These are phyloP conservation scores for Tricharina praecox DNA, from an alignment of 495 filamentous ascomycete genomes.

Conservation along the genomic window DNA sequence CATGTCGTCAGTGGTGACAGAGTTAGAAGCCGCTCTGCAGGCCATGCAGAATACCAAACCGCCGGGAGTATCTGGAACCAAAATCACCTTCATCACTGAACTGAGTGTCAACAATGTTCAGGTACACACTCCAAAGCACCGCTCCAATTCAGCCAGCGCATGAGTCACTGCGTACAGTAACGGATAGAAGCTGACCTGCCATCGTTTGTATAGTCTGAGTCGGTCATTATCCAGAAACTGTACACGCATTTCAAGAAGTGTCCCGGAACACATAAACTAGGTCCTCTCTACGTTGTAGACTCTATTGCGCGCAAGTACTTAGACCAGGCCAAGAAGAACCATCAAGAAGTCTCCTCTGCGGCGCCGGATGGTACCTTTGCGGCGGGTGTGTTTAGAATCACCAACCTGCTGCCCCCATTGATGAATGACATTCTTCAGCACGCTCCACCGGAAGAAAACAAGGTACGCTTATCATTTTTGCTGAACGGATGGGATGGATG, in stretches of 20 bases:
- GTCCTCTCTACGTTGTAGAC: constrained; percentile 99
- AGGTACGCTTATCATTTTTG: constrained; percentile 55
- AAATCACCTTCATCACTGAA: constrained; percentile 67
- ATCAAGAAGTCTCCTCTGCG: constrained; percentile 57
- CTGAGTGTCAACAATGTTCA: constrained; percentile 82
- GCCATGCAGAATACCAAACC: constrained; percentile 81
- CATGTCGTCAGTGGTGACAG: constrained; percentile 56
- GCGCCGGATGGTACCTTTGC: constrained; percentile 82
- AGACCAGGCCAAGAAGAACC: constrained; percentile 75
- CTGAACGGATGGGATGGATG: neutral
- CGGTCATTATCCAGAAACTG: constrained; percentile 85
- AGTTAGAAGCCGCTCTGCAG: constrained; percentile 77
- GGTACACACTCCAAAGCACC: constrained; percentile 44
- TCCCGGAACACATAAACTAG: constrained; percentile 87
- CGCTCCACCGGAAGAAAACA: constrained; percentile 88
- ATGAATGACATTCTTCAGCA: constrained; percentile 89
- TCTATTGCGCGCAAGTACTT: constrained; percentile 98
- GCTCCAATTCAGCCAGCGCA: constrained; percentile 10
- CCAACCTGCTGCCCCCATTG: constrained; percentile 74
- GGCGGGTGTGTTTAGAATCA: constrained; percentile 91
- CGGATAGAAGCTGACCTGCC: no score
- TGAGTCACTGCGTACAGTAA: no score
- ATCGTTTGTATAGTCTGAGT: constrained; percentile 58
- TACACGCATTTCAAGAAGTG: constrained; percentile 95
- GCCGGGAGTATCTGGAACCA: constrained; percentile 80